Percentiles rank a stretch among this genome's conserved stretches.
Evolutionary conservation across 345 rosid genomes (phyloP).

Genomic region (Isatis tinctoria): DNA sequence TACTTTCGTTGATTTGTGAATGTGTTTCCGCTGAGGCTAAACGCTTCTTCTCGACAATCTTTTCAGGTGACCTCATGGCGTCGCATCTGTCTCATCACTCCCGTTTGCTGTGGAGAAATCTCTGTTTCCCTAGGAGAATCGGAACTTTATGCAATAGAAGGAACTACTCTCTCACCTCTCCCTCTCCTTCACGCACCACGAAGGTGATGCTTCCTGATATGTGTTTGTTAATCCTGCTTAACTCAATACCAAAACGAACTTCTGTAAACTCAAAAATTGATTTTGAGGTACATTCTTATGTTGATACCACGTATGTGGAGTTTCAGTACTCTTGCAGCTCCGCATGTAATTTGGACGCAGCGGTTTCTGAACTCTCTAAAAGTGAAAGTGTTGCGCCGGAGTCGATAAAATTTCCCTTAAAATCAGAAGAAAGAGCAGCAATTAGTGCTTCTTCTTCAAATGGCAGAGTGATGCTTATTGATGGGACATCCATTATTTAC

Average conservation of each 20-base stretch:
- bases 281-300: not conserved
- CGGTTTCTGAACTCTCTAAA: conserved; percentile 33
- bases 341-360: conserved; percentile 26
- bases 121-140: not conserved
- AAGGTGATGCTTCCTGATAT: conserved; percentile 17
- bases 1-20: not conserved
- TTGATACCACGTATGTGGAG: conserved; percentile 4
- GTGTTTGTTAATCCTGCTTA: not conserved
- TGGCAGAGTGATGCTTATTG: conserved; percentile 91
- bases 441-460: conserved; percentile 35
- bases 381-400: conserved; percentile 30
- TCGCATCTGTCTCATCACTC: conserved; percentile 25
- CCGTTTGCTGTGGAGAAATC: conserved; percentile 24
- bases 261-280: not conserved
- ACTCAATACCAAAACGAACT: not conserved
- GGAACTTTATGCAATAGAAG: conserved; percentile 1
- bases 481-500: conserved; percentile 89
- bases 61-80: conserved; percentile 18
- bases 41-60: not conserved
- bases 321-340: conserved; percentile 49
- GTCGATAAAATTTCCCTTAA: conserved; percentile 23
- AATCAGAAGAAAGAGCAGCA: conserved; percentile 35
- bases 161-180: conserved; percentile 8
- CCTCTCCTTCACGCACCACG: conserved; percentile 11
- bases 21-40: conserved; percentile 1